Evolutionary conservation across 2,329 filamentous ascomycete genomes (phyloP), one percentile per base, ranked within the genome.

Genomic region (Fusarium begoniae): DNA sequence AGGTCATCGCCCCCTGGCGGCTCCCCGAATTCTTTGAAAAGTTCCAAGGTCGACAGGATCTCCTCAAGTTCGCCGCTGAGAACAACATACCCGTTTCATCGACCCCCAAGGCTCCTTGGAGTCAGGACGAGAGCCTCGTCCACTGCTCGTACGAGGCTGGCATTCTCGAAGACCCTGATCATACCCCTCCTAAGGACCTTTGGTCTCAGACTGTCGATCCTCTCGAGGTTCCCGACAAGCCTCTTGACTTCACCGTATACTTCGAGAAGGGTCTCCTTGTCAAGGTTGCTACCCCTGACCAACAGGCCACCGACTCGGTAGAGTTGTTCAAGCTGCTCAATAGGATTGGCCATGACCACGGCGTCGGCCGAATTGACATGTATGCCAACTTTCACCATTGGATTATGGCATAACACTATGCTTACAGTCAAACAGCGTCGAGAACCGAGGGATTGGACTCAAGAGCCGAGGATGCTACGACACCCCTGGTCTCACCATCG

Each of bases 1-100:
- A 91, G 83, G 88, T 94, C 80, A 91, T 94, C 79, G 91, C 92
- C n/a, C 92, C 92, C 37, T 94, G 92, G 92, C 85, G 92, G 75
- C 83, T 92, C 70, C 90, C 91, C 44, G 87, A 88, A 79, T 94
- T 94, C 85, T 92, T 89, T 85, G 86, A 92, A 74, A 87, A 88
- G 70, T 94, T 94, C 88, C 87, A 83, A 35, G 68, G 81, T 13
- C 67, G 67, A 69, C 48, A 69, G 11, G 67, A 70, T 14, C 66
- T 70, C 20, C 67, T 70, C 12, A 69, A 94, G 81, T 95, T 92
- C 79, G 93, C 93, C 50, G 86, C 85, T 13, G 82, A 89, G 81
- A 88, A 89, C 76, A 88, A 88, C 80, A 93, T 94, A 70, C 92
- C 92, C 54, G 92, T 94, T 68, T 90, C 89, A 37, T 91, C 90